phyloP scores from a whole-genome alignment of 257 asterid species.

The Primulina eburnea region DNA sequence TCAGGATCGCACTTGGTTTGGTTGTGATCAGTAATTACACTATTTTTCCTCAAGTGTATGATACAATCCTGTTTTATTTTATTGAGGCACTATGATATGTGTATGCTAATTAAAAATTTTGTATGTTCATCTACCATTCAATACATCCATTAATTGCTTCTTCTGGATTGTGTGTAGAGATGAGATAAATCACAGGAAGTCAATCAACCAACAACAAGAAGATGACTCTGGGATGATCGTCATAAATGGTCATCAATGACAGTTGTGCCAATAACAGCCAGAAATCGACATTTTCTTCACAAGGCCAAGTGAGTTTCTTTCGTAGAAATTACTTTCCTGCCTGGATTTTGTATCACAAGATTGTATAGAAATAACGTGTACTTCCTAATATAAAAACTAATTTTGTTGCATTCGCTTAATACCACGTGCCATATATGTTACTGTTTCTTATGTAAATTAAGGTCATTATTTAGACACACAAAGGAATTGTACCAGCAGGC shows the following conservation, averaged over 20 bases:
- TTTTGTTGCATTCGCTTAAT: no score
- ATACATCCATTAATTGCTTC: not conserved
- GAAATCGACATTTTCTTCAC: constrained; percentile 4
- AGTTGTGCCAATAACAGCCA: not conserved
- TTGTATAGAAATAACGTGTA: not conserved
- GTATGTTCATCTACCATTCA: not conserved
- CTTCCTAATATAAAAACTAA: no score
- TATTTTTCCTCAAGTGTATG: no score
- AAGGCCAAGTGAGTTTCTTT: constrained; percentile 20
- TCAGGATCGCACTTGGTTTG: no score
- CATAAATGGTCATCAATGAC: constrained; percentile 31
- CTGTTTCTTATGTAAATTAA: no score
- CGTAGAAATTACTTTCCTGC: constrained; percentile 18
- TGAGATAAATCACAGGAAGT: constrained; percentile 31
- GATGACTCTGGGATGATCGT: constrained; percentile 27
- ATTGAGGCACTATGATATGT: not conserved
- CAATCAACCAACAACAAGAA: constrained; percentile 27
- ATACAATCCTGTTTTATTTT: no score
- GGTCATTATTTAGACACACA: no score
- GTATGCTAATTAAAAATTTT: not conserved
- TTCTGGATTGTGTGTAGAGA: constrained; percentile 37
- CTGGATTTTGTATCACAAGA: constrained; percentile 24
- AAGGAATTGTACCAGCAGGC: not conserved
- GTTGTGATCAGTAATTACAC: no score
- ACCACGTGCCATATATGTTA: not conserved